phyloP scores from a whole-genome alignment of 1,139 yeast genomes.

The Pichia cactophila region DNA sequence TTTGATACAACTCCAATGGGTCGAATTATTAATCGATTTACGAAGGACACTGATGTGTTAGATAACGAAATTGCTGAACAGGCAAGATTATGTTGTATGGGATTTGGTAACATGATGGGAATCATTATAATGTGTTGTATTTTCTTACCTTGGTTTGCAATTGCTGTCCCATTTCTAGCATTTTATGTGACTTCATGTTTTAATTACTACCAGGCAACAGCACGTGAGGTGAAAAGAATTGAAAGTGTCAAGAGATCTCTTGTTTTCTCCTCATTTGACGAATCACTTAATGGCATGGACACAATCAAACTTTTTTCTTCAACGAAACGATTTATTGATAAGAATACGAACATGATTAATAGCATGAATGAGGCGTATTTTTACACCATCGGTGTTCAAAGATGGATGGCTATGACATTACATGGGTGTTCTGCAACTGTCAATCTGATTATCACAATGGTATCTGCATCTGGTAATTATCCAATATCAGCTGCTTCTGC shows the following conservation, averaged over 20 bases:
- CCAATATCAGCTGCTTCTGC: slow-evolving; percentile 39
- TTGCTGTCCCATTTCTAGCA: slow-evolving; percentile 53
- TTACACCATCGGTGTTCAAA: slow-evolving; percentile 48
- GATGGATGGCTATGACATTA: slow-evolving; percentile 50
- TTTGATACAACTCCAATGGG: slow-evolving; percentile 59
- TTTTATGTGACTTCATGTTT: slow-evolving; percentile 43
- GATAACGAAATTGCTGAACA: slow-evolving; percentile 55
- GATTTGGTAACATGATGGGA: slow-evolving; percentile 51
- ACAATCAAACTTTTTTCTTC: slow-evolving; percentile 53
- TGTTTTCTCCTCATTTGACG: slow-evolving; percentile 73
- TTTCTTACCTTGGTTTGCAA: slow-evolving; percentile 58
- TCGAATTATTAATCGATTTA: slow-evolving; percentile 49
- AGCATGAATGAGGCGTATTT: slow-evolving; percentile 67
- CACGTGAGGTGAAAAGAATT: slow-evolving; percentile 70
- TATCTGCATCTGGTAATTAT: slow-evolving; percentile 40
- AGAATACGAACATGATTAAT: slow-evolving; percentile 45
- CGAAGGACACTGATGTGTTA: slow-evolving; percentile 53
- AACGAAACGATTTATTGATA: slow-evolving; percentile 42
- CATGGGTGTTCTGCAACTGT: slow-evolving; percentile 35
- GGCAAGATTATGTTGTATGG: slow-evolving; percentile 39
- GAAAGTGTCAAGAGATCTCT: slow-evolving; percentile 72
- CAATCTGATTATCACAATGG: slow-evolving; percentile 37
- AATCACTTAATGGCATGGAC: slow-evolving; percentile 61
- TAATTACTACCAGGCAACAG: slow-evolving; percentile 64
- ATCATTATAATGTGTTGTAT: slow-evolving; percentile 59